phyloP scores from a whole-genome alignment of 208 protist genomes.

The Trypanosomatidae sp. region DNA sequence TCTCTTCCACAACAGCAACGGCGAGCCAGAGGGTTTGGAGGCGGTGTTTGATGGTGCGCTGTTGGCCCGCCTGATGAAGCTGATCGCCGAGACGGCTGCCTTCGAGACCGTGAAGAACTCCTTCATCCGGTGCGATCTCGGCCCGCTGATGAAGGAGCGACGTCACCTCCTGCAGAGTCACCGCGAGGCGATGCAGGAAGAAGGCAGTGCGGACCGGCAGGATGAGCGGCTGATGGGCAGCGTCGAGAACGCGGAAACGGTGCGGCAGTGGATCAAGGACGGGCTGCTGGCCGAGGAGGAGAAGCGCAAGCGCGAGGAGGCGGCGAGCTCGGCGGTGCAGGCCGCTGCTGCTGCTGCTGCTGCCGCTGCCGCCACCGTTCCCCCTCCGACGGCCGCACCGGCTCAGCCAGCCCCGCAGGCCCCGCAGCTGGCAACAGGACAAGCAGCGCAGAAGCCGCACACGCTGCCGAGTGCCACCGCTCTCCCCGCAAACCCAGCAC shows the following conservation, averaged over 20 bases:
- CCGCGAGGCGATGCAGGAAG: constrained; percentile 57
- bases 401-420: no score
- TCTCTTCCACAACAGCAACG: constrained; percentile 37
- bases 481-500: background rate
- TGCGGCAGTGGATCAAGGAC: constrained; percentile 58
- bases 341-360: background rate
- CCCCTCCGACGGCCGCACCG: no score
- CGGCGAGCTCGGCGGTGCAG: no score
- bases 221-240: constrained; percentile 70
- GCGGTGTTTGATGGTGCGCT: constrained; percentile 60
- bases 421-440: no score
- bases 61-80: constrained; percentile 71
- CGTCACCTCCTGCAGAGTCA: constrained; percentile 47
- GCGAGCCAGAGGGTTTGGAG: constrained; percentile 70
- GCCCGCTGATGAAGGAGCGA: constrained; percentile 76
- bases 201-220: constrained; percentile 50
- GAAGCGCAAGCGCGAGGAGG: constrained; percentile 22
- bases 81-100: constrained; percentile 65
- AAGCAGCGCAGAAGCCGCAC: constrained; percentile 6
- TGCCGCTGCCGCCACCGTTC: background rate
- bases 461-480: background rate
- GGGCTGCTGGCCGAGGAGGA: constrained; percentile 38
- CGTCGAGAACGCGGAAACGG: constrained; percentile 27
- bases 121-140: constrained; percentile 78
- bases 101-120: constrained; percentile 72